Base-by-base conservation (phyloP, 768 basidiomycete species). In the Krasilnikovozyma curviuscula region DNA sequence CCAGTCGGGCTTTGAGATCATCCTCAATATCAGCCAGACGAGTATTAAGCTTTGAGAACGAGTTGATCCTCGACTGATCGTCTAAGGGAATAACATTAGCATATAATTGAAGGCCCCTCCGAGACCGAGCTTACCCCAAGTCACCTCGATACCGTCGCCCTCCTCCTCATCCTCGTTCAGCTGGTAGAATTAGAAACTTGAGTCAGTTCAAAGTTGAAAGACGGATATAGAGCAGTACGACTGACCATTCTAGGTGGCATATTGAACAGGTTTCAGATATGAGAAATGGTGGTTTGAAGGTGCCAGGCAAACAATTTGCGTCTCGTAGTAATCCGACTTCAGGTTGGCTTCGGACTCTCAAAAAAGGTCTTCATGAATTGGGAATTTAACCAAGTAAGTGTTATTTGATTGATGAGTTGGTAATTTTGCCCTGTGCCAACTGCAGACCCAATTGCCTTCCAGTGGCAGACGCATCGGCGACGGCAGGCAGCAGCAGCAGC, bases 1-100 rank as follows among this genome's bases (percentile, higher is more conserved):
- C 50, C 39, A 46, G 44, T n/a, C 28, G 27, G 7, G 18, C 24
- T 21, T 25, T 52, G 40, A 52, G 46, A 19, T 74, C 77, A 53
- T 79, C 82, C 56, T 83, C 76, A 31, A 85, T 70, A 24, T 71
- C 69, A 7, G 76, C 71, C 49, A 83, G 64, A 40, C 86, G 76
- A 7, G 77, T 78, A 57, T 91, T 93, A 32, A 89, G 70, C 63
- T 85, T 89, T 0, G 86, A 91, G 63, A 95, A 93, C 0, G 75
- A 71, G 66, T 79, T 91, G 67, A 95, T 95, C 25, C 76, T 74
- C 55, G 86, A 78, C 63, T 95, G 88, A 63, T 88, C 84, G 65
- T 71, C 71, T 72, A 48, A 70, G 76, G 75, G 19, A 28, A 14
- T 25, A 10, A 31, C 33, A 34, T 34, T 12, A 12, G 18, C 18